Evolutionary conservation across 768 basidiomycete species (phyloP).

Genomic region (Mycena chlorophos): DNA sequence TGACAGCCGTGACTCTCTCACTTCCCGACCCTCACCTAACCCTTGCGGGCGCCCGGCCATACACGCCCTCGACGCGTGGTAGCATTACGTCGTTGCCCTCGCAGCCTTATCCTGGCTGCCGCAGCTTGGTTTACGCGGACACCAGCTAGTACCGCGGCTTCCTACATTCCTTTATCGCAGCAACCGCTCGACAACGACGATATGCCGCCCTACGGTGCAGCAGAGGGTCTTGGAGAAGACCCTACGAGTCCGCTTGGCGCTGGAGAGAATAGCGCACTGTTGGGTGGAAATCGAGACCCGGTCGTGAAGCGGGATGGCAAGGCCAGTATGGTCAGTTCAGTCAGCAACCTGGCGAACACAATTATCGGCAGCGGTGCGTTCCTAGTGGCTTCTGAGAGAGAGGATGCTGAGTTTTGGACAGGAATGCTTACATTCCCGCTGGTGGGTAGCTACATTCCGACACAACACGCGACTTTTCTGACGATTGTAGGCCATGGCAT

Average conservation of each 20-base stretch:
- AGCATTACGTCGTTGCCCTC: background rate
- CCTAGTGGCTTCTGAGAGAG: background rate
- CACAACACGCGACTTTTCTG: background rate
- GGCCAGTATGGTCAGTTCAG: constrained; percentile 65
- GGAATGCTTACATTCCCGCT: constrained; percentile 89
- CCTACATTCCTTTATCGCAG: constrained; percentile 1
- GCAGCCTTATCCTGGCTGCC: constrained; percentile 1
- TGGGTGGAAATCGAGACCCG: constrained; percentile 42
- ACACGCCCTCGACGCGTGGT: background rate
- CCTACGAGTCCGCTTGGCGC: constrained; percentile 25
- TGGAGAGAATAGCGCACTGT: constrained; percentile 61
- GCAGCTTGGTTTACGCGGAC: background rate
- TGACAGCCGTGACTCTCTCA: no score
- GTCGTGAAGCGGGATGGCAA: constrained; percentile 52
- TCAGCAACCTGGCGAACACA: constrained; percentile 84
- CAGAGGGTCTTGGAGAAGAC: constrained; percentile 34
- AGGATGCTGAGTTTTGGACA: constrained; percentile 26
- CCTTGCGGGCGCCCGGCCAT: no score
- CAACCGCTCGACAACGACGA: constrained; percentile 39
- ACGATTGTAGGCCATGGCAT: constrained; percentile 64
- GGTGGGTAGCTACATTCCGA: constrained; percentile 12
- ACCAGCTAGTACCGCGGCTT: background rate
- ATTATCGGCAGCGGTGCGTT: constrained; percentile 82
- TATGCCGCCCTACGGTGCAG: constrained; percentile 75
- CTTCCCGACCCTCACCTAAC: no score